These are phyloP conservation scores for Rhodamnia rubescens DNA, from an alignment of 345 rosid species.

Conservation along the genomic window DNA sequence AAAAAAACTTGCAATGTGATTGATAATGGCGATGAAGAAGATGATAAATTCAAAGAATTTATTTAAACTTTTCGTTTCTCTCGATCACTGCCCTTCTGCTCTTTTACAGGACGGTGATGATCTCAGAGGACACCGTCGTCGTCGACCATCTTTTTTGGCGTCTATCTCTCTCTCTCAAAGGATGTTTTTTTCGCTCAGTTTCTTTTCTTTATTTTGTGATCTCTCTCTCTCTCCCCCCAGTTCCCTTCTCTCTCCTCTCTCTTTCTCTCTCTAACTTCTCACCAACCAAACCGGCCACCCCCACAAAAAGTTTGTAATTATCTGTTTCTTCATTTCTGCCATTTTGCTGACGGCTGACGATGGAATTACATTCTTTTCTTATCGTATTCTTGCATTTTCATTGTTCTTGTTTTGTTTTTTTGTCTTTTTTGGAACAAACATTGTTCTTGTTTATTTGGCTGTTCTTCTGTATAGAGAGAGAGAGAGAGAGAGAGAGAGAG, in stretches of 20 bases:
- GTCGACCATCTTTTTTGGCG: slow-evolving; percentile 22
- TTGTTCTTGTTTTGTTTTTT: not conserved
- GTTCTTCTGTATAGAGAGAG: not conserved
- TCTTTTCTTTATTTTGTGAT: not conserved
- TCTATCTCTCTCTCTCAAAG: not conserved
- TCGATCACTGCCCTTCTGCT: slow-evolving; percentile 31
- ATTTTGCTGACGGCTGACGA: not conserved
- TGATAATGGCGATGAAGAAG: not conserved
- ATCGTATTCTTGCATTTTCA: not conserved
- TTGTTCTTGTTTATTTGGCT: not conserved
- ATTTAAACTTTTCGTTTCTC: not conserved
- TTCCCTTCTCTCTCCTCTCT: not conserved
- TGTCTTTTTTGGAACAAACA: no score
- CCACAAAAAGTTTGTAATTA: not conserved
- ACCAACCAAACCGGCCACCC: slow-evolving; percentile 5
- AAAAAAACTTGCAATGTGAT: not conserved
- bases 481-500: slow-evolving; percentile 7
- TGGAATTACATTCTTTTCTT: not conserved
- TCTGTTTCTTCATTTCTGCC: not conserved
- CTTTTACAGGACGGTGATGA: slow-evolving; percentile 29
- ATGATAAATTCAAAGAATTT: not conserved
- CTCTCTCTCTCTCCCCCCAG: not conserved
- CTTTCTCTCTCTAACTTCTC: slow-evolving; percentile 3
- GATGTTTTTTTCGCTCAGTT: not conserved
- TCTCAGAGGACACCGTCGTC: slow-evolving; percentile 66